Evolutionary conservation across 257 asterid species (phyloP).

Genomic region (Petrea volubilis): DNA sequence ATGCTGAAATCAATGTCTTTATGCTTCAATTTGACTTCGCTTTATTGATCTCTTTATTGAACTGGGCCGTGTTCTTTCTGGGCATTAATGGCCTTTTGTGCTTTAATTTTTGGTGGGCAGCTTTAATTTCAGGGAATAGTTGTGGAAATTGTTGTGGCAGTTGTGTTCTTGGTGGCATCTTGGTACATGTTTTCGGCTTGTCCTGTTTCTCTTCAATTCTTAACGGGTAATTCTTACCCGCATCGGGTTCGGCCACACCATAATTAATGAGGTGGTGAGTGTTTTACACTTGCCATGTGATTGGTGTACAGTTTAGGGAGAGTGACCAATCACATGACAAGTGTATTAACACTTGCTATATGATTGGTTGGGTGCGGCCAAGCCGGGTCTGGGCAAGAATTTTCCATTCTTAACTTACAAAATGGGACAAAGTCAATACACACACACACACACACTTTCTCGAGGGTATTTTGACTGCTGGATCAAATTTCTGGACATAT

Average conservation of each 20-base stretch:
- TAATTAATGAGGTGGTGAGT: too few relatives aligned
- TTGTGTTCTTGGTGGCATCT: constrained; percentile 8
- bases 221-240: too few relatives aligned
- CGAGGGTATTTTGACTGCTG: background rate
- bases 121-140: constrained; percentile 31
- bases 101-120: constrained; percentile 20
- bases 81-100: constrained; percentile 26
- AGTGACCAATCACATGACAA: too few relatives aligned
- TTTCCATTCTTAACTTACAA: too few relatives aligned
- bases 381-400: too few relatives aligned
- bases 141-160: constrained; percentile 16
- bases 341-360: too few relatives aligned
- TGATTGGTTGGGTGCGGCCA: too few relatives aligned
- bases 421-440: too few relatives aligned
- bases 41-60: constrained; percentile 21
- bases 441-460: background rate
- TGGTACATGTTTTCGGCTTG: constrained; percentile 14
- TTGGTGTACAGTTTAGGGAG: too few relatives aligned
- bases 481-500: background rate
- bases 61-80: constrained; percentile 23
- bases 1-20: constrained; percentile 21
- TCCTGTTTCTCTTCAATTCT: constrained; percentile 13
- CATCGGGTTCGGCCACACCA: too few relatives aligned
- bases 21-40: constrained; percentile 22
- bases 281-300: too few relatives aligned